A percentile compares a stretch with the other conserved stretches of the same genome.
Evolutionary conservation across 108 stramenopile species (phyloP).

Genomic region (Nitzschia sp.): DNA sequence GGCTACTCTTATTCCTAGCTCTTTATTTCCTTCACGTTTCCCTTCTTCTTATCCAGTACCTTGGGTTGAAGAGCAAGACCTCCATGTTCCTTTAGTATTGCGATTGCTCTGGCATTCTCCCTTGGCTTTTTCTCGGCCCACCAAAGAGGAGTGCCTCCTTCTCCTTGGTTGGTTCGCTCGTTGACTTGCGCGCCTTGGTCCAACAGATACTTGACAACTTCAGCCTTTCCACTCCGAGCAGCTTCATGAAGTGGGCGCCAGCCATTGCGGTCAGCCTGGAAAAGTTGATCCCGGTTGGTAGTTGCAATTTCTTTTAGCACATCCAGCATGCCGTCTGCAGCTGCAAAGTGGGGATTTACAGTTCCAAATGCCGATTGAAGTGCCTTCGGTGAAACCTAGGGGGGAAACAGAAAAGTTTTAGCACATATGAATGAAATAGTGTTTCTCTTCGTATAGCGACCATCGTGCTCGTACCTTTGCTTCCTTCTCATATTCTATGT

Average conservation of each 20-base stretch:
- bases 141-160: slow-evolving; percentile 65
- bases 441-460: neutral
- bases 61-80: slow-evolving; percentile 40
- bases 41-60: slow-evolving; percentile 8
- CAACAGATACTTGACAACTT: slow-evolving; percentile 54
- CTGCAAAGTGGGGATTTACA: slow-evolving; percentile 53
- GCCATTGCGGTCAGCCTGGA: slow-evolving; percentile 67
- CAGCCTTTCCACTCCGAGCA: slow-evolving; percentile 63
- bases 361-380: slow-evolving; percentile 4
- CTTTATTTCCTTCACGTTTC: slow-evolving; percentile 17
- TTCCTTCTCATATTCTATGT: slow-evolving; percentile 29
- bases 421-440: neutral
- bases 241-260: slow-evolving; percentile 86
- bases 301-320: slow-evolving; percentile 44
- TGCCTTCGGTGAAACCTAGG: slow-evolving; percentile 25
- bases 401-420: neutral
- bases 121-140: slow-evolving; percentile 54
- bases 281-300: slow-evolving; percentile 41
- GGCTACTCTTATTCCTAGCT: neutral
- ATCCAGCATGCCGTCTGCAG: slow-evolving; percentile 51
- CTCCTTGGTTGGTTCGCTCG: slow-evolving; percentile 57
- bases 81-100: slow-evolving; percentile 38
- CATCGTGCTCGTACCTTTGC: slow-evolving; percentile 34
- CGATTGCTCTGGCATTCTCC: slow-evolving; percentile 35
- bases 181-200: slow-evolving; percentile 51